Evolutionary conservation across 2,329 filamentous ascomycete species (phyloP), one percentile per base, ranked within the genome.

Genomic region (Madurella fahalii): DNA sequence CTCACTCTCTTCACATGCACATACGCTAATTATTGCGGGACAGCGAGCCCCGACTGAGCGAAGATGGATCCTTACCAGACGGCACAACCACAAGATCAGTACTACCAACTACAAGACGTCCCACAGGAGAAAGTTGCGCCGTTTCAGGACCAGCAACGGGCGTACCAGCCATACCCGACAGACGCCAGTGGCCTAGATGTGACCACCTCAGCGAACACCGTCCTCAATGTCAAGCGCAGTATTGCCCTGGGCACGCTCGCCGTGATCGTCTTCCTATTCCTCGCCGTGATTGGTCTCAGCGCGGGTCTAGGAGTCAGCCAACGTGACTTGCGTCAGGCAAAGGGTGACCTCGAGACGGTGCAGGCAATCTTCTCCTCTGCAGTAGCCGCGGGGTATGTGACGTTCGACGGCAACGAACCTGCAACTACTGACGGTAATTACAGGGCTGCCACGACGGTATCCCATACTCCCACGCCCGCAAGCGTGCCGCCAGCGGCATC

Each of bases 301-400:
- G 65, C 65, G 15, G 65, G 66, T 11, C 58, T 68, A 4, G 65
- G 65, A 15, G 61, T 66, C 9, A 67, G 62, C 58, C 65, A 66
- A 47, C 50, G 52, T 3, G 61, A 65, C 32, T 50, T 66, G 34
- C 54, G 53, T 50, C 57, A 58, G 25, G 52, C 57, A 7, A 43
- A 66, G 43, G 40, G 49, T 12, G 56, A 65, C 20, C 53, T 67
- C n/a, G 53, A 52, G n/a, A 47, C 40, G 13, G 58, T 49, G 39
- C 56, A 60, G 16, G 47, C 40, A 9, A 44, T 11, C 11, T 30
- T 53, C 16, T 48, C 53, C 12, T 48, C 45, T 32, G 15, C 7
- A 5, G 13, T 32, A 43, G 25, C 25, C 25, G 25, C 25, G 25
- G 25, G 25, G 25, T 25, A 25, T 25, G 25, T 25, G 25, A 3